Evolutionary conservation across 768 basidiomycete genomes (phyloP), one percentile per base, ranked within the genome.

Genomic region (Serpula lacrymans): DNA sequence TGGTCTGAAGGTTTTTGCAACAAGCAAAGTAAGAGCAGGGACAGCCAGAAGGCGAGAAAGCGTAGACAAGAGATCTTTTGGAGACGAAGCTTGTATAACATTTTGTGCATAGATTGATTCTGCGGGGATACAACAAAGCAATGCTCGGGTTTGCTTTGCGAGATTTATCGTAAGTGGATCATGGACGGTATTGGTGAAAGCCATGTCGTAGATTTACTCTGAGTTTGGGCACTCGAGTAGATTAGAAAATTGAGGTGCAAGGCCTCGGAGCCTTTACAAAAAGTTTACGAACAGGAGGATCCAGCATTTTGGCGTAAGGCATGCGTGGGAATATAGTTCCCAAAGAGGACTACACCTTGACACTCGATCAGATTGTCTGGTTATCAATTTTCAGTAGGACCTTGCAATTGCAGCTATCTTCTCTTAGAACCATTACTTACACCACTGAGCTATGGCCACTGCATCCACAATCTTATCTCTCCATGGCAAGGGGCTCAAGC

Each of bases 1-100:
- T 3, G 94, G 93, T 46, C 85, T 68, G 63, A 87, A 97, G 9
- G 74, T 47, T 5, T 65, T 68, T 14, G 85, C 78, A 44, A 97
- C 69, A 10, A 67, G 52, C 22, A 74, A 52, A 0, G 90, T 90
- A 30, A 84, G 71, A 9, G 77, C 70, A 7, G 87, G 82, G 13
- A 69, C 55, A 0, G 77, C 65, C 11, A 92, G 70, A 6, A 87
- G 62, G 22, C 64, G 56, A 5, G 90, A 85, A 26, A 93, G 63
- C 0, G 63, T 68, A 23, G 61, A 54, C 5, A 89, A 69, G 8
- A 87, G 44, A 29, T 72, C 63, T 9, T 45, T 44, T 1, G 63
- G 65, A 22, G 74, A 66, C 6, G 64, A 51, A 3, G 66, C 66
- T 34, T 62, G 63, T 33, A 59, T 57, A 30, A 83, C 59, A 22